Evolutionary conservation across 768 basidiomycete species (phyloP), one percentile per base, ranked within the genome.

Genomic region (Rhodosporidiobolus odoratus): DNA sequence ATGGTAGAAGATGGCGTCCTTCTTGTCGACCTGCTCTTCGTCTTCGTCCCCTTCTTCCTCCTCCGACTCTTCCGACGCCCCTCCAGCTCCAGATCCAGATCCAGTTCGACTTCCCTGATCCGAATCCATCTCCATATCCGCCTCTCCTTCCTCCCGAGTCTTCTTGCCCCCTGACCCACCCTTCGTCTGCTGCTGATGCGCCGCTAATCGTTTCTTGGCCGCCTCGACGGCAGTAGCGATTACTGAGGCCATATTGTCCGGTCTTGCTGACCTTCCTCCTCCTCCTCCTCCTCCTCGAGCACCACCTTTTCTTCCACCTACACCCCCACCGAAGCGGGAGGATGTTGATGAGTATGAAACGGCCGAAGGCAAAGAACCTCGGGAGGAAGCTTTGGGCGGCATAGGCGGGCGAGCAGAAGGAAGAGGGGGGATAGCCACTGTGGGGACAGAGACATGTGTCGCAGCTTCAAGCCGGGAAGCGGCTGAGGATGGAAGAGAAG

Each of bases 101-200:
- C 56, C 35, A 47, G 41, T 27, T 59, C 59, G 27, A 8, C n/a
- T 59, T 65, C 32, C 69, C 23, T 37, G 50, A 6, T 65, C 69
- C 38, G 68, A 64, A 21, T 70, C 69, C 15, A 72, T 52, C 45
- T 75, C 71, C 71, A 75, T 73, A 52, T 75, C 74, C 30, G 43
- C 71, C 48, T 75, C 74, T 43, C 58, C 68, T 30, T 69, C 67
- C 32, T 67, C 68, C 62, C 58, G 53, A 16, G 7, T 53, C 60
- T 7, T 48, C 43, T 7, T 58, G 57, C 58, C 37, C 47, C 25
- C 48, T 50, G n/a, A 10, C 62, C 30, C 58, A 40, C 58, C 37
- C 56, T 13, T 56, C 40, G 63, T 43, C 62, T 63, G 32, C 69
- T 73, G 21, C 67, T 73, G 65, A 71, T 72, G 53, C 72, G 68